These are phyloP conservation scores for Dimargaris cristalligena DNA, from an alignment of 192 early-diverging fungal species.

Conservation along the genomic window DNA sequence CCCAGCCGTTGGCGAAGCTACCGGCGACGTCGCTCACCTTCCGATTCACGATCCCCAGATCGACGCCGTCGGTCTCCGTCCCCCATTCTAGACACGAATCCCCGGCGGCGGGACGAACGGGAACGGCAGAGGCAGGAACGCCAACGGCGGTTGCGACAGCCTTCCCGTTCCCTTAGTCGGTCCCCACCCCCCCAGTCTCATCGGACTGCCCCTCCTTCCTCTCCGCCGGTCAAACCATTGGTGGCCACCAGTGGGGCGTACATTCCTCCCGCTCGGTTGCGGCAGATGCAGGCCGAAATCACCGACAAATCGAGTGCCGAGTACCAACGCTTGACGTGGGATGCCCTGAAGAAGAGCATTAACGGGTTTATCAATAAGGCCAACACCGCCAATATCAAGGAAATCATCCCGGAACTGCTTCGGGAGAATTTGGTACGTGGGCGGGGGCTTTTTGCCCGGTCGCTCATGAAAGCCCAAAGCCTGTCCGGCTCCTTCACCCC, in stretches of 20 bases:
- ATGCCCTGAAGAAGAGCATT: conserved; percentile 81
- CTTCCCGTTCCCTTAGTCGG: no score
- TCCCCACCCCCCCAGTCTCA: no score
- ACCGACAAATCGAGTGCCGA: conserved; percentile 46
- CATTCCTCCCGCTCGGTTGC: conserved; percentile 57
- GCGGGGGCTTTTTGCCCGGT: conserved; percentile 69
- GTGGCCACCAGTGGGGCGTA: conserved; percentile 26
- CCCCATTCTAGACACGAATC: no score
- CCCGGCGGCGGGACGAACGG: no score
- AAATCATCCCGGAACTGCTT: conserved; percentile 76
- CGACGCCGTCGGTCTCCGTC: no score
- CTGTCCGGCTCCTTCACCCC: conserved; percentile 78
- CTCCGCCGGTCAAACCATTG: no score
- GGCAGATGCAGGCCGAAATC: conserved; percentile 50
- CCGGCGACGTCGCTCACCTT: no score
- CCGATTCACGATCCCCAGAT: no score
- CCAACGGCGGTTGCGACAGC: no score
- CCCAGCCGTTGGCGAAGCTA: no score
- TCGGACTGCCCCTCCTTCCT: no score
- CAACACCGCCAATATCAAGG: conserved; percentile 78
- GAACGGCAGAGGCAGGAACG: no score
- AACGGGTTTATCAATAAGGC: conserved; percentile 95
- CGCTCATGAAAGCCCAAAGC: conserved; percentile 78
- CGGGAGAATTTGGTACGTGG: conserved; percentile 82
- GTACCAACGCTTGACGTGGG: conserved; percentile 75